Conservation (phyloP, 208 protist genomes). For the Trypanosoma avium region DNA sequence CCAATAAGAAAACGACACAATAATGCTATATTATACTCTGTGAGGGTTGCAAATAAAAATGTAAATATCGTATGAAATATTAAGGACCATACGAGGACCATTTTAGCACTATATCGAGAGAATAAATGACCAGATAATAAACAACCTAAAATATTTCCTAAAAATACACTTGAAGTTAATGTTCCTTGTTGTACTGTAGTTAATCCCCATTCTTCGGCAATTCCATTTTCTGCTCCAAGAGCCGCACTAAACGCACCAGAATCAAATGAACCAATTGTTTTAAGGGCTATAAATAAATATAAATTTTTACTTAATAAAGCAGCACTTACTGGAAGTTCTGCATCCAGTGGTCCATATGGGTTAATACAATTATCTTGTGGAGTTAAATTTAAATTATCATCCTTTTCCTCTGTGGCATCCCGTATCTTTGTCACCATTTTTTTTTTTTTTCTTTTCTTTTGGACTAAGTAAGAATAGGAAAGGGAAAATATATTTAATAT, state of each 20-base stretch:
- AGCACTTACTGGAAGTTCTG: conserved; percentile 3
- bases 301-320: conserved; percentile 58
- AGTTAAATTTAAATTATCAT: background rate
- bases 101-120: conserved; percentile 63
- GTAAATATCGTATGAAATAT: conserved; percentile 79
- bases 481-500: too few species aligned
- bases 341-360: background rate
- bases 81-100: conserved; percentile 49
- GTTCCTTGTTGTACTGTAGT: conserved; percentile 57
- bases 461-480: too few species aligned
- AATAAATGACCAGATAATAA: conserved; percentile 74
- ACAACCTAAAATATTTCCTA: conserved; percentile 84
- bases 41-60: conserved; percentile 67
- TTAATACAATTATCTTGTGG: background rate
- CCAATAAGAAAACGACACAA: conserved; percentile 88
- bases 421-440: conserved; percentile 9
- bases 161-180: conserved; percentile 81
- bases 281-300: conserved; percentile 78
- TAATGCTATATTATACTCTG: conserved; percentile 49
- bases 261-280: conserved; percentile 86
- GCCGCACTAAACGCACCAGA: conserved; percentile 87
- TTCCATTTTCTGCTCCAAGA: conserved; percentile 65
- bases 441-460: conserved; percentile 13
- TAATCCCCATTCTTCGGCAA: conserved; percentile 65
- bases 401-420: background rate